Evolutionary conservation across 495 filamentous ascomycete species (phyloP), one percentile per base, ranked within the genome.

Genomic region (Xylaria cubensis): DNA sequence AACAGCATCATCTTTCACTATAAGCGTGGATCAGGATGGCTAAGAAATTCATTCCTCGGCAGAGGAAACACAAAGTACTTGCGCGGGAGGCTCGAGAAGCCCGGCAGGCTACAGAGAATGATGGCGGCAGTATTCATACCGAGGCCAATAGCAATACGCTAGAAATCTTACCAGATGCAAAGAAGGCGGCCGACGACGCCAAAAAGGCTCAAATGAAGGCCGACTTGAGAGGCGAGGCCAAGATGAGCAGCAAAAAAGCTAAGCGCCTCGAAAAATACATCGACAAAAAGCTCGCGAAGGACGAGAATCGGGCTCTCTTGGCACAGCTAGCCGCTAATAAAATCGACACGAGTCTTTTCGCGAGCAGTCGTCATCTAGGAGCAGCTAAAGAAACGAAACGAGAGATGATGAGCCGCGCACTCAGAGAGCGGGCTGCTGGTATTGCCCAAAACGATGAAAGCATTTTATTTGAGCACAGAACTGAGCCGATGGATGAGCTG

Each of bases 211-310:
- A 78, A 58, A 70, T 87, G 58, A 84, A 86, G 69, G 83, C 88
- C 67, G 87, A 91, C 74, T 74, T 97, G 58, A 89, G 87, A 70
- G 89, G 90, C n/a, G 88, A 92, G 68, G 81, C 86, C n/a, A 93
- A 92, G 77, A 89, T 97, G 72, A 95, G 92, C 42, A 86, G 89
- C 50, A 97, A 98, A 85, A 99, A 99, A 83, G 88, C 93, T 67
- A 98, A 98, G 83, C 87, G 96, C 50, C 83, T 99, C 44, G 94
- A 98, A 71, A 98, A 98, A 78, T 99, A 99, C 78, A 97, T 99
- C 85, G 95, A 98, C 76, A 96, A 86, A 64, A 99, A 99, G 86
- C 84, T 98, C 8, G 92, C 88, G 78, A 98, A 98, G 80, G 96
- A 99, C 78, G 96, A 98, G 76, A 97, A 94, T 78, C 82, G 92